A percentile compares a stretch with the other conserved stretches of the same genome.
phyloP scores from a whole-genome alignment of 2,329 filamentous ascomycete species.

The Plenodomus tracheiphilus region DNA sequence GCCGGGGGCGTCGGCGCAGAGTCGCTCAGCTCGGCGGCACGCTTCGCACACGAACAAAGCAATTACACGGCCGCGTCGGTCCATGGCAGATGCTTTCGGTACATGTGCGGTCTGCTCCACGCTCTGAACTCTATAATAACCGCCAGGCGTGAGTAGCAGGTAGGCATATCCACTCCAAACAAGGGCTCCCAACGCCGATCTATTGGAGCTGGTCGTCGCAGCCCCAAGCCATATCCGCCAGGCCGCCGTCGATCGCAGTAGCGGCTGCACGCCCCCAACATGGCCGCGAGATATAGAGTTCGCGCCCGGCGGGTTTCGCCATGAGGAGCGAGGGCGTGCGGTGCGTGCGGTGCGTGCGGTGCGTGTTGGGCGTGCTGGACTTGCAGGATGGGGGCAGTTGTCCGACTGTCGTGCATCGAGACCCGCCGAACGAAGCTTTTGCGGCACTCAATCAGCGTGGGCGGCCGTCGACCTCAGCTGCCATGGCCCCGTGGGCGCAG shows the following conservation, averaged over 20 bases:
- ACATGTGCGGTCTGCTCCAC: conserved; percentile 4
- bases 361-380: too few relatives aligned
- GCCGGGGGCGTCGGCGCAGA: too few relatives aligned
- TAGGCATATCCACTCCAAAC: conserved; percentile 14
- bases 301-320: conserved; percentile 11
- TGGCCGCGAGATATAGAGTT: conserved; percentile 11
- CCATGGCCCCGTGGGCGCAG: too few relatives aligned
- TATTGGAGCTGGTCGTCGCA: neutral
- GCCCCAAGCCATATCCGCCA: conserved; percentile 31
- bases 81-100: conserved; percentile 19
- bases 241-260: too few relatives aligned
- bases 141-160: neutral
- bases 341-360: too few relatives aligned
- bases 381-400: too few relatives aligned
- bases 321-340: conserved; percentile 4
- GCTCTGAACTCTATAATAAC: conserved; percentile 11
- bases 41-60: conserved; percentile 16
- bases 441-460: conserved; percentile 12
- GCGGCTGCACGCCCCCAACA: too few relatives aligned
- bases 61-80: conserved; percentile 14
- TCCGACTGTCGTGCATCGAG: conserved; percentile 11
- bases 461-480: too few relatives aligned
- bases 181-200: neutral
- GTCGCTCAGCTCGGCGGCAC: conserved; percentile 18
- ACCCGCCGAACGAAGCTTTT: conserved; percentile 21